These are phyloP conservation scores for Senna tora DNA, from an alignment of 306 rosid species.

Conservation along the genomic window DNA sequence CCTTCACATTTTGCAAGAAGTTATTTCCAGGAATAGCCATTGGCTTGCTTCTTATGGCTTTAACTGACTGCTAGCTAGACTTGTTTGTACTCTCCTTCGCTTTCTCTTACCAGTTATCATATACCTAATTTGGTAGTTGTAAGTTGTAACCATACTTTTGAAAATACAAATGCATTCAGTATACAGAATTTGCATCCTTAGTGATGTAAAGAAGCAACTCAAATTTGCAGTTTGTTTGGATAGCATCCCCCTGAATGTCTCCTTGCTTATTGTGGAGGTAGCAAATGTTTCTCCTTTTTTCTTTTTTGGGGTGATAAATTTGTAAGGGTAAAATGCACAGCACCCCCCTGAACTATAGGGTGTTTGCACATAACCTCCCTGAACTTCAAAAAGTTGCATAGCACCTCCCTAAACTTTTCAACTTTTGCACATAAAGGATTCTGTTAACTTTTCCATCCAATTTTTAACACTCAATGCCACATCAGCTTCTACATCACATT, in stretches of 20 bases:
- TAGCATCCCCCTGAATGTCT: not conserved
- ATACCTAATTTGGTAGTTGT: not conserved
- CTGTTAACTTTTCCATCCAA: too few species aligned
- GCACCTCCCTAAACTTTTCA: too few species aligned
- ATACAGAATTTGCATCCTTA: not conserved
- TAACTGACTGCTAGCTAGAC: not conserved
- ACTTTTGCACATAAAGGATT: too few species aligned
- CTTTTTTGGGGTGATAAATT: too few species aligned
- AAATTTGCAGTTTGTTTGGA: not conserved
- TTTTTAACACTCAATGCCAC: too few species aligned
- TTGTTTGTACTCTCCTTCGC: not conserved
- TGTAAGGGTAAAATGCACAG: too few species aligned
- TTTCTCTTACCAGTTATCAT: not conserved
- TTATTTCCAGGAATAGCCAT: not conserved
- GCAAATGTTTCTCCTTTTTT: not conserved
- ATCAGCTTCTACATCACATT: too few species aligned
- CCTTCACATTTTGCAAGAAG: not conserved
- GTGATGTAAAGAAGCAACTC: not conserved
- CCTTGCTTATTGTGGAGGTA: not conserved
- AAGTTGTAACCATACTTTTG: not conserved
- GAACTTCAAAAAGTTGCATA: too few species aligned
- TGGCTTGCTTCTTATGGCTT: conserved; percentile 7
- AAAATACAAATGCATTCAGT: not conserved
- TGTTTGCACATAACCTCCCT: too few species aligned
- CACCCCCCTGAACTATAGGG: too few species aligned